Conservation (phyloP, 495 filamentous ascomycete genomes). For the Pyrenopolyporus hunteri region DNA sequence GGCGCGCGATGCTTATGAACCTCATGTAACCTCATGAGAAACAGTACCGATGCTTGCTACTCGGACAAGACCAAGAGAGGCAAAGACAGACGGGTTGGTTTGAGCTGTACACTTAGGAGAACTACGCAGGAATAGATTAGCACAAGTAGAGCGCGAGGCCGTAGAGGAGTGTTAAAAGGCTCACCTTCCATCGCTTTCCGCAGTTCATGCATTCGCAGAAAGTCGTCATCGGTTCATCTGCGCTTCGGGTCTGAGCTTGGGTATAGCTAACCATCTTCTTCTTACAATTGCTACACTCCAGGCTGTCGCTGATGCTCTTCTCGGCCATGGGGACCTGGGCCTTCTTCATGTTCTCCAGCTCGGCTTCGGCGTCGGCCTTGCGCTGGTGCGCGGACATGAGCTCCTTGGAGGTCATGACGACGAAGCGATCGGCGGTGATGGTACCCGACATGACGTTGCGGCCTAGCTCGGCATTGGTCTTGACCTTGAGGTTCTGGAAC, state of each 20-base stretch:
- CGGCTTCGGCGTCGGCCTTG: slow-evolving; percentile 68
- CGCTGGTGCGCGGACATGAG: slow-evolving; percentile 64
- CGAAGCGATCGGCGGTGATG: slow-evolving; percentile 72
- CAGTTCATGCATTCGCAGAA: slow-evolving; percentile 80
- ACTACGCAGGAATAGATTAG: slow-evolving; percentile 11
- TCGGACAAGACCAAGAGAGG: neutral
- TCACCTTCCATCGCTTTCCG: slow-evolving; percentile 77
- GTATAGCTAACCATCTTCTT: slow-evolving; percentile 93
- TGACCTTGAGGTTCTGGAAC: slow-evolving; percentile 92
- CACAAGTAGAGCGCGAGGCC: neutral
- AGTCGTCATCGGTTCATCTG: slow-evolving; percentile 90
- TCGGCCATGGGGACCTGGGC: slow-evolving; percentile 89
- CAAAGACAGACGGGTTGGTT: slow-evolving; percentile 8
- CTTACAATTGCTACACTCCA: slow-evolving; percentile 87
- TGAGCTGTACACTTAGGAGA: slow-evolving; percentile 19
- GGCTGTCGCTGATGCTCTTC: slow-evolving; percentile 80
- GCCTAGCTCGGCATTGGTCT: slow-evolving; percentile 78
- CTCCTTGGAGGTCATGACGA: slow-evolving; percentile 62
- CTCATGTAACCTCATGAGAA: slow-evolving; percentile 14
- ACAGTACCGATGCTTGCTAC: slow-evolving; percentile 6
- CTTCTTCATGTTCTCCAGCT: slow-evolving; percentile 93
- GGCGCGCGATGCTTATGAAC: slow-evolving; percentile 18
- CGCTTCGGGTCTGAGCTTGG: slow-evolving; percentile 93
- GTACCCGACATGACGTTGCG: slow-evolving; percentile 74
- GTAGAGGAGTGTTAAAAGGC: slow-evolving; percentile 24